Evolutionary conservation across 148 eudicot species (phyloP).

Genomic region (Bassia scoparia): DNA sequence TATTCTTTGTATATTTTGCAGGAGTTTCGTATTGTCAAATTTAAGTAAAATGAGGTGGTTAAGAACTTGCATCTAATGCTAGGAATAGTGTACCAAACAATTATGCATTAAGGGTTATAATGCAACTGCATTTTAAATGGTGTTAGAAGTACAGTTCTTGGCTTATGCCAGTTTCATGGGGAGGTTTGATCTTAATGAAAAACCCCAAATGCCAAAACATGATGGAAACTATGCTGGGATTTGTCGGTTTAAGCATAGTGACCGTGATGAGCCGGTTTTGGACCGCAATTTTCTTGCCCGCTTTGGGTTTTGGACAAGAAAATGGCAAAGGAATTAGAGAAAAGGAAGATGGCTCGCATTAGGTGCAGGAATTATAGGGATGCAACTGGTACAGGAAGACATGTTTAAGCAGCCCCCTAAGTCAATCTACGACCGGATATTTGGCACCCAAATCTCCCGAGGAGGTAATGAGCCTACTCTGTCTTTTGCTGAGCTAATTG

Average conservation of each 20-base stretch:
- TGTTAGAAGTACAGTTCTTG: constrained; percentile 13
- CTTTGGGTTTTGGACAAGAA: constrained; percentile 64
- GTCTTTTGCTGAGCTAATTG: constrained; percentile 5
- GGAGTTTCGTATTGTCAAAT: not conserved
- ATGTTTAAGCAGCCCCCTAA: constrained; percentile 65
- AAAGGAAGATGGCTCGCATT: constrained; percentile 12
- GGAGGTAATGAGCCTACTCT: constrained; percentile 51
- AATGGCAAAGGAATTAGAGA: constrained; percentile 37
- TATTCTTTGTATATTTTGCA: constrained; percentile 16
- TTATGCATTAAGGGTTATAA: constrained; percentile 5
- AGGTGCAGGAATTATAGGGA: constrained; percentile 1
- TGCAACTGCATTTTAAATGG: not conserved
- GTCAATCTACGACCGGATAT: constrained; percentile 57
- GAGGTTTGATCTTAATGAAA: constrained; percentile 21
- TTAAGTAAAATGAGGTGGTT: constrained; percentile 28
- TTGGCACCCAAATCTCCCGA: constrained; percentile 58
- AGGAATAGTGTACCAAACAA: constrained; percentile 1
- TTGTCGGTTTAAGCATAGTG: constrained; percentile 34
- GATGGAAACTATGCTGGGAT: constrained; percentile 4
- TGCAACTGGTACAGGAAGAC: constrained; percentile 14
- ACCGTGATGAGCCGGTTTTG: constrained; percentile 37
- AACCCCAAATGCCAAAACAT: constrained; percentile 13
- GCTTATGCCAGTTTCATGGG: constrained; percentile 1
- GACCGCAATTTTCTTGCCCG: constrained; percentile 65
- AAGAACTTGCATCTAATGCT: constrained; percentile 20